Percentiles rank a stretch among this genome's conserved stretches.
phyloP scores from a whole-genome alignment of 2,329 filamentous ascomycete genomes.

The Cryphonectria naterciae region DNA sequence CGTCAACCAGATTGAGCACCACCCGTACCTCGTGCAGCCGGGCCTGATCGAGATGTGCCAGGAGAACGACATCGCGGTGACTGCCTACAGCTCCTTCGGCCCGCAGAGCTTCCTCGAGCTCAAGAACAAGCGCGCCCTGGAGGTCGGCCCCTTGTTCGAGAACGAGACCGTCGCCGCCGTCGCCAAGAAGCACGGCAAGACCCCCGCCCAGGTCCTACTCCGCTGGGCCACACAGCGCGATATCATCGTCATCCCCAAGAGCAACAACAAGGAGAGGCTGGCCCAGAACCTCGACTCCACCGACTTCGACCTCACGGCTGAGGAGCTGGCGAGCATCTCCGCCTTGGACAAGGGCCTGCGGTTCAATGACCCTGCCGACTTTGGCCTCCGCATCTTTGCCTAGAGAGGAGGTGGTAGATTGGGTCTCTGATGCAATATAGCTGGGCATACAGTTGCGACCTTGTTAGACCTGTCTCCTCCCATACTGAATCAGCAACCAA shows the following conservation, averaged over 20 bases:
- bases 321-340: slow-evolving; percentile 61
- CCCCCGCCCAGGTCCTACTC: slow-evolving; percentile 67
- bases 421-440: too few relatives aligned
- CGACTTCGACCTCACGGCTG: slow-evolving; percentile 56
- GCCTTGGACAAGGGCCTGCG: slow-evolving; percentile 57
- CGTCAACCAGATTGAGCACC: slow-evolving; percentile 64
- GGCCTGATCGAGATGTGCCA: slow-evolving; percentile 60
- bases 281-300: slow-evolving; percentile 61
- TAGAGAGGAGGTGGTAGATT: background rate
- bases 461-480: background rate
- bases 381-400: slow-evolving; percentile 18
- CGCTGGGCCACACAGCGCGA: slow-evolving; percentile 69
- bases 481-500: background rate
- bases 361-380: slow-evolving; percentile 60
- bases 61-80: slow-evolving; percentile 60
- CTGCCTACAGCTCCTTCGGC: slow-evolving; percentile 70
- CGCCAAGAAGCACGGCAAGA: slow-evolving; percentile 59
- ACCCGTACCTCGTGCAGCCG: slow-evolving; percentile 68
- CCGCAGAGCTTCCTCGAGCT: slow-evolving; percentile 50
- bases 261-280: slow-evolving; percentile 54
- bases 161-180: slow-evolving; percentile 49
- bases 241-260: slow-evolving; percentile 69
- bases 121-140: slow-evolving; percentile 35
- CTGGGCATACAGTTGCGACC: background rate
- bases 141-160: slow-evolving; percentile 38